Evolutionary conservation across 345 rosid genomes (phyloP).

Genomic region (Murraya koenigii): DNA sequence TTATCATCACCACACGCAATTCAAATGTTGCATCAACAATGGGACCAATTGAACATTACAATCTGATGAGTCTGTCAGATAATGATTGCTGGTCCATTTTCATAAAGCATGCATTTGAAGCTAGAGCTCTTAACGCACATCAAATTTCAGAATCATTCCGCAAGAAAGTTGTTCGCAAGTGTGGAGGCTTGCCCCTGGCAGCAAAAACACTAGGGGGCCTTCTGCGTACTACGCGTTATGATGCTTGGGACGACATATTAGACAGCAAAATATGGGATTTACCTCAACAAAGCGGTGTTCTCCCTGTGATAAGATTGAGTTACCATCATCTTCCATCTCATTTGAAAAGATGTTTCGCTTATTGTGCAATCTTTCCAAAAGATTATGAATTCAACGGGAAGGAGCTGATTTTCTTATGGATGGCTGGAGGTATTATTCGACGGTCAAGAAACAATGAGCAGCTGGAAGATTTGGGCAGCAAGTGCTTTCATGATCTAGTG

Average conservation of each 20-base stretch:
- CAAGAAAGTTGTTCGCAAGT: neutral
- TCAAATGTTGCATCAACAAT: neutral
- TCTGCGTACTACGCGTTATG: neutral
- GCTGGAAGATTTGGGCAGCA: neutral
- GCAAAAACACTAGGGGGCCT: neutral
- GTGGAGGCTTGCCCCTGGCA: neutral
- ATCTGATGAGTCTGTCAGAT: neutral
- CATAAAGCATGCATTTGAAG: neutral
- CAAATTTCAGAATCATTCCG: neutral
- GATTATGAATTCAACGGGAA: neutral
- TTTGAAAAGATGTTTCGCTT: constrained; percentile 1
- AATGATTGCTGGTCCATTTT: neutral
- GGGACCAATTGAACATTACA: too few relatives aligned
- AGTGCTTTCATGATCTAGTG: neutral
- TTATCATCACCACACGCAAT: neutral
- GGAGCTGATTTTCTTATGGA: neutral
- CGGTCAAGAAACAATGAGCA: neutral
- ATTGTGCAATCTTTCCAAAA: neutral
- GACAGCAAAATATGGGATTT: neutral
- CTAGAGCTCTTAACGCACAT: neutral
- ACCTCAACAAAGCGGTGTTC: neutral
- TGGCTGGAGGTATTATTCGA: neutral
- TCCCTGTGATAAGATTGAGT: neutral
- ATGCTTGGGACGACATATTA: neutral
- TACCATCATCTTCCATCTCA: neutral